Conservation (phyloP, 139 green algal genomes). For the Astrephomene gubernaculifera region DNA sequence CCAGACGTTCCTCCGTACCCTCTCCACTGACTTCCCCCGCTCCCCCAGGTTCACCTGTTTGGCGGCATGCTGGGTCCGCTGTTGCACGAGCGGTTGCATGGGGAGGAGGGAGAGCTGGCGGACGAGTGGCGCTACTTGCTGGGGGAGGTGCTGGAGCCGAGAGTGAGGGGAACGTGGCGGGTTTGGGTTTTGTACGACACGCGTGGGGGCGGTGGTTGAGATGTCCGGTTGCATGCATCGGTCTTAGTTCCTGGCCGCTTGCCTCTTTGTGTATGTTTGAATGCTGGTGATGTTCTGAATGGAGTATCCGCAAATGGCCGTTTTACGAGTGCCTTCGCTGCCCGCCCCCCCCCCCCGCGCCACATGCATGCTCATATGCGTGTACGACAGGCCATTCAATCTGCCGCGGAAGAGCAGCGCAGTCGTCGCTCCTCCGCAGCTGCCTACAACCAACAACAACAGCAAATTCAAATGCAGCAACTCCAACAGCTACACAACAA, state of each 20-base stretch:
- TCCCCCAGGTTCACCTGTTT: slow-evolving; percentile 16
- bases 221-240: no score
- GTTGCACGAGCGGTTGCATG: slow-evolving; percentile 9
- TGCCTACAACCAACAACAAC: not conserved
- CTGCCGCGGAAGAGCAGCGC: slow-evolving; percentile 22
- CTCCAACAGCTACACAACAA: not conserved
- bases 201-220: no score
- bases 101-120: slow-evolving; percentile 18
- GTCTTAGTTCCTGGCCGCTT: no score
- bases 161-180: not conserved
- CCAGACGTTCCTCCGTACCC: no score
- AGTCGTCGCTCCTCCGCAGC: slow-evolving; percentile 31
- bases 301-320: no score
- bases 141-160: slow-evolving; percentile 29
- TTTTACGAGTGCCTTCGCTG: not conserved
- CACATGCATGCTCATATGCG: not conserved
- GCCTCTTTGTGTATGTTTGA: no score
- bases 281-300: no score
- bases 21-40: not conserved
- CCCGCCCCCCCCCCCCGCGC: not conserved
- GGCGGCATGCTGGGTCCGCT: slow-evolving; percentile 31
- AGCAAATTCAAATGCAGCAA: not conserved
- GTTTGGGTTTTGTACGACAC: not conserved
- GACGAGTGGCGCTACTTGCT: slow-evolving; percentile 42
- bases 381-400: slow-evolving; percentile 11